These are phyloP conservation scores for Gleditsia sinensis DNA, from an alignment of 306 rosid genomes.

Conservation along the genomic window DNA sequence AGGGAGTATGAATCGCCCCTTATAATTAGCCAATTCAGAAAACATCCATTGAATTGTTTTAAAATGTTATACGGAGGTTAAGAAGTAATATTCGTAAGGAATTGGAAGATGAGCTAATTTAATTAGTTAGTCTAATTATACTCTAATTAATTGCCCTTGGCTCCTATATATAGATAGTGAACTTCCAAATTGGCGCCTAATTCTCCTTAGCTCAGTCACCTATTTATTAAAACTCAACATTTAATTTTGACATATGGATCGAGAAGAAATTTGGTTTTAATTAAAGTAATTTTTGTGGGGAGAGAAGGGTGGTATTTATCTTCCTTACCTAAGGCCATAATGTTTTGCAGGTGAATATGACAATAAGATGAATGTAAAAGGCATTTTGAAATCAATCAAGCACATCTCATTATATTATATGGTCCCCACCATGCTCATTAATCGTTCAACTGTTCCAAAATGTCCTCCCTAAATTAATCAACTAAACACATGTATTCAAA, in stretches of 20 bases:
- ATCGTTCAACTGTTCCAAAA: conserved; percentile 32
- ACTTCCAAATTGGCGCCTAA: neutral
- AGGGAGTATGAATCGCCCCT: neutral
- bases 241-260: too few species aligned
- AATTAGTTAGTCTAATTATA: neutral
- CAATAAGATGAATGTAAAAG: too few species aligned
- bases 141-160: conserved; percentile 4
- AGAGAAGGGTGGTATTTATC: too few species aligned
- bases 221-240: too few species aligned
- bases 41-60: too few species aligned
- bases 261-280: too few species aligned
- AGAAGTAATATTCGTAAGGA: conserved; percentile 15
- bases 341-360: conserved; percentile 26
- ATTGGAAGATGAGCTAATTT: conserved; percentile 16
- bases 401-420: conserved; percentile 36
- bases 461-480: conserved; percentile 23
- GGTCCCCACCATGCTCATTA: conserved; percentile 47
- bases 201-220: neutral
- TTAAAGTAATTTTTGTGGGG: conserved; percentile 3
- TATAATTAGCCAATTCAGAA: neutral
- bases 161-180: neutral
- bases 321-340: conserved; percentile 20
- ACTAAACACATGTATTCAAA: conserved; percentile 38
- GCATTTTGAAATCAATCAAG: conserved; percentile 23
- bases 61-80: neutral